Evolutionary conservation across 768 basidiomycete species (phyloP).

Genomic region (Xerocomellus dryophilus): DNA sequence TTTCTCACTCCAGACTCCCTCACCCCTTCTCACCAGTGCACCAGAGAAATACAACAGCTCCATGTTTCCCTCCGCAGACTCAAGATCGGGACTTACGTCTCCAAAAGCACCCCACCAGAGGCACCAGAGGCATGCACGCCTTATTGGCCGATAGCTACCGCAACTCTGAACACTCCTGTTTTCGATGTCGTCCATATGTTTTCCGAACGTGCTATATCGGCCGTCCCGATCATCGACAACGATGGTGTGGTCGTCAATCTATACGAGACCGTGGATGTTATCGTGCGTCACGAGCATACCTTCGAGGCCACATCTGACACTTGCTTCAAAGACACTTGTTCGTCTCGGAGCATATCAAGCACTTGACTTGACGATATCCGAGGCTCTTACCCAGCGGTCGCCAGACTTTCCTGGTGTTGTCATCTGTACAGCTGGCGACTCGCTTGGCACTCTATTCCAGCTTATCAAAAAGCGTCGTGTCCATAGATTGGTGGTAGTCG

Average conservation of each 20-base stretch:
- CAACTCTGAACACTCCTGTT: conserved; percentile 85
- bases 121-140: conserved; percentile 58
- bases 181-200: conserved; percentile 99
- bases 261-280: conserved; percentile 99
- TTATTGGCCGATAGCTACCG: conserved; percentile 89
- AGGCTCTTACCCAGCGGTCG: conserved; percentile 88
- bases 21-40: conserved; percentile 55
- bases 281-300: conserved; percentile 46
- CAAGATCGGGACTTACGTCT: conserved; percentile 91
- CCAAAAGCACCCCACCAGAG: conserved; percentile 45
- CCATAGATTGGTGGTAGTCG: conserved; percentile 92
- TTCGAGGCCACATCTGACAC: conserved; percentile 3
- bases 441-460: conserved; percentile 83
- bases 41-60: conserved; percentile 76
- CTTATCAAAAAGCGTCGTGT: conserved; percentile 92
- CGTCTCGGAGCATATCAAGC: conserved; percentile 92
- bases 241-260: conserved; percentile 92
- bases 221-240: conserved; percentile 93
- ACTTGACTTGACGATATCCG: conserved; percentile 90
- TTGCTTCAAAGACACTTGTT: conserved; percentile 72
- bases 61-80: conserved; percentile 79
- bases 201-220: conserved; percentile 90
- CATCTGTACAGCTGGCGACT: conserved; percentile 90
- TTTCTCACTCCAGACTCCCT: conserved; percentile 5
- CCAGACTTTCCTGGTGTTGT: conserved; percentile 97